Percentiles rank a stretch among this genome's conserved stretches.
These are phyloP conservation scores for Microsporum ferrugineum DNA, from an alignment of 2,329 filamentous ascomycete species.

Conservation along the genomic window DNA sequence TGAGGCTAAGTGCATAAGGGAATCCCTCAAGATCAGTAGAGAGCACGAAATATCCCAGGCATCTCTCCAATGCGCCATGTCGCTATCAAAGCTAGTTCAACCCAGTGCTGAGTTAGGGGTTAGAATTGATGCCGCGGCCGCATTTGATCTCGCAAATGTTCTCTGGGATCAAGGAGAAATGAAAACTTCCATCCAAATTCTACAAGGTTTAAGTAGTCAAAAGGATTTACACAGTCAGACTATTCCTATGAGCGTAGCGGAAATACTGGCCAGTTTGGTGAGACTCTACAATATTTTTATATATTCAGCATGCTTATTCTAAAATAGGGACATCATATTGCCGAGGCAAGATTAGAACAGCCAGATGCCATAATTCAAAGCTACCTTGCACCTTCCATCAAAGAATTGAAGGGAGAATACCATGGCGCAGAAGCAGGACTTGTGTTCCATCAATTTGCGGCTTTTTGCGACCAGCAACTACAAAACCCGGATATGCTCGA, in stretches of 20 bases:
- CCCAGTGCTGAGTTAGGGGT: conserved; percentile 61
- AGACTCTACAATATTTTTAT: conserved; percentile 16
- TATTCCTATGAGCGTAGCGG: conserved; percentile 60
- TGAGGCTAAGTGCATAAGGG: conserved; percentile 65
- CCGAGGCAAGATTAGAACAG: conserved; percentile 79
- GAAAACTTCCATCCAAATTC: conserved; percentile 75
- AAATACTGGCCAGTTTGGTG: conserved; percentile 71
- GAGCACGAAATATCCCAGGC: conserved; percentile 75
- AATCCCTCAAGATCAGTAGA: conserved; percentile 63
- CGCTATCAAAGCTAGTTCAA: conserved; percentile 64
- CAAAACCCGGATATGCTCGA: conserved; percentile 75
- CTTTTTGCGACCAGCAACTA: conserved; percentile 88
- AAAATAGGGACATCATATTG: conserved; percentile 64
- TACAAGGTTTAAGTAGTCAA: conserved; percentile 59
- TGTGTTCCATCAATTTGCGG: conserved; percentile 89
- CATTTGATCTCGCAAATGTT: conserved; percentile 75
- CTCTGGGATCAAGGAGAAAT: conserved; percentile 92
- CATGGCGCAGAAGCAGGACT: conserved; percentile 66
- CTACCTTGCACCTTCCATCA: conserved; percentile 74
- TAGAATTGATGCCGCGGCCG: conserved; percentile 62
- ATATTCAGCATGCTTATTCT: not conserved
- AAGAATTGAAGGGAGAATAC: conserved; percentile 58
- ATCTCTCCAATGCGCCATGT: conserved; percentile 72
- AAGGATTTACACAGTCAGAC: conserved; percentile 55
- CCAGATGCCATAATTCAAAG: conserved; percentile 79